These are phyloP conservation scores for Termitomyces sp. DNA, from an alignment of 768 basidiomycete genomes.

Conservation along the genomic window DNA sequence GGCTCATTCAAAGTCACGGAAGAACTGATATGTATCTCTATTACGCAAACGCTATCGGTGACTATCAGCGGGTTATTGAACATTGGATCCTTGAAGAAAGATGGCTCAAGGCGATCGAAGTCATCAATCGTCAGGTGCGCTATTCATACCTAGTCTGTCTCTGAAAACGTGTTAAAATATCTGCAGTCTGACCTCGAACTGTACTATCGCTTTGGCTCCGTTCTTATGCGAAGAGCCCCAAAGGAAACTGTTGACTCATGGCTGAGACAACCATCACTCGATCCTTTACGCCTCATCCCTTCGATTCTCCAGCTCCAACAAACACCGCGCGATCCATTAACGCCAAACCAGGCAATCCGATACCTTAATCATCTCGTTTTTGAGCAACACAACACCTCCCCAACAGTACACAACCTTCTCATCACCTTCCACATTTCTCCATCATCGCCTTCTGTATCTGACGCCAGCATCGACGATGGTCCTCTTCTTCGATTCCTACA, in stretches of 20 bases:
- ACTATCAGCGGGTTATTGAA: conserved; percentile 79
- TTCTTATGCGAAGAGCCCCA: conserved; percentile 80
- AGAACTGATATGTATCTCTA: conserved; percentile 89
- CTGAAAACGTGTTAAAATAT: conserved; percentile 3
- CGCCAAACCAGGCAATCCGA: conserved; percentile 82
- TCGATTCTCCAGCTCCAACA: conserved; percentile 81
- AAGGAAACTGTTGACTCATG: conserved; percentile 91
- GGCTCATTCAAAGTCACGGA: conserved; percentile 91
- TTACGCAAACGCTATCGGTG: conserved; percentile 78
- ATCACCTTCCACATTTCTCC: conserved; percentile 77
- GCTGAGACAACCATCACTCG: conserved; percentile 75
- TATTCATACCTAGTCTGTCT: conserved; percentile 1
- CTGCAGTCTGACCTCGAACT: conserved; percentile 73
- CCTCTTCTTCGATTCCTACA: conserved; percentile 79
- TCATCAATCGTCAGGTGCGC: conserved; percentile 82
- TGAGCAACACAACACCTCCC: conserved; percentile 70
- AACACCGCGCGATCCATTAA: conserved; percentile 60
- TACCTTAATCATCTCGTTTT: conserved; percentile 86
- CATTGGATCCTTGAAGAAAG: conserved; percentile 92
- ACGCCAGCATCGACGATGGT: conserved; percentile 55
- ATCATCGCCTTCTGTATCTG: conserved; percentile 29
- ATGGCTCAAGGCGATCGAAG: conserved; percentile 86
- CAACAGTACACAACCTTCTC: conserved; percentile 91
- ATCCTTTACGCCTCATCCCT: conserved; percentile 83
- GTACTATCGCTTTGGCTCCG: conserved; percentile 90